Conservation (phyloP, 306 rosid species). For the Casuarina cunninghamiana region DNA sequence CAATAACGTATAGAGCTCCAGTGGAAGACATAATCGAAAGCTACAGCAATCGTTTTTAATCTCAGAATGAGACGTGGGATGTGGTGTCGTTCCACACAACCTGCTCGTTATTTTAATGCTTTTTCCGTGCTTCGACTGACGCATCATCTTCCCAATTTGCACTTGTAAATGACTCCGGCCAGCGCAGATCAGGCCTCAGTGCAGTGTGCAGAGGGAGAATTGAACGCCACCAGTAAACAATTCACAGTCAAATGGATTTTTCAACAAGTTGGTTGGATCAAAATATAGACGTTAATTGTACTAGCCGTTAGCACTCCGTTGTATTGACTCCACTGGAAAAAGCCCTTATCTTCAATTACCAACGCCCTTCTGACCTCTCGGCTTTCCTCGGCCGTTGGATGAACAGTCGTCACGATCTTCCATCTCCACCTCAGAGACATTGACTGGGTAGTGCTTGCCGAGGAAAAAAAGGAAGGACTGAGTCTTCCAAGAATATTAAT, state of each 20-base stretch:
- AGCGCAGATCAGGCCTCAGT: neutral
- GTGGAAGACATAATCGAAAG: no score
- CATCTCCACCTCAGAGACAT: neutral
- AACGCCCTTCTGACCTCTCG: neutral
- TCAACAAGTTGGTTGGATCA: neutral
- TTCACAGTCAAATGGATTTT: neutral
- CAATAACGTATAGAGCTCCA: no score
- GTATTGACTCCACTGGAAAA: neutral
- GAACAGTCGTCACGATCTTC: neutral
- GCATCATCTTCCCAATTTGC: neutral
- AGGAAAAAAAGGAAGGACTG: neutral
- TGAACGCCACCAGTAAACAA: neutral
- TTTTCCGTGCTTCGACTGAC: neutral
- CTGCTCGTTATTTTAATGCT: no score
- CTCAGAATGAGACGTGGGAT: no score
- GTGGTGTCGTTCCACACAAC: no score
- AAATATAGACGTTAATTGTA: slow-evolving; percentile 12
- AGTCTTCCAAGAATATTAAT: neutral
- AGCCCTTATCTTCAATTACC: neutral
- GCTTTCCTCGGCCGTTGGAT: neutral
- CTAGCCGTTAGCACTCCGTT: slow-evolving; percentile 7
- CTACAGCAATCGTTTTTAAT: no score
- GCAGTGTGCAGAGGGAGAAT: neutral
- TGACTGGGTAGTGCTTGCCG: neutral
- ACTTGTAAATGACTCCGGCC: neutral